Conservation (phyloP, 441 rosid species). For the Corymbia calophylla region DNA sequence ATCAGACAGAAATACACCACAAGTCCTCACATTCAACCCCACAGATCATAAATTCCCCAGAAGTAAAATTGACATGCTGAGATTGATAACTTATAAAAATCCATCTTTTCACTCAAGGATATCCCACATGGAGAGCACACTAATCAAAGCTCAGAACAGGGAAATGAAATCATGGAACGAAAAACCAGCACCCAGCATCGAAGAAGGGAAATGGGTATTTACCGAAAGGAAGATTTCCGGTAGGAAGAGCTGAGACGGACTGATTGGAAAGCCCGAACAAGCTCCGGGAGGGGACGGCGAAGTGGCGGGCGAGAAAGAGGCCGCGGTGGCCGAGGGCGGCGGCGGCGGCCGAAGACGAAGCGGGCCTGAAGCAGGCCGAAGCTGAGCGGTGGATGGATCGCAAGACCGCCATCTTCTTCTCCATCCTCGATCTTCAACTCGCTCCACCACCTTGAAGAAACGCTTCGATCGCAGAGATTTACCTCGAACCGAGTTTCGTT, state of each 20-base stretch:
- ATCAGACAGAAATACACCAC: background rate
- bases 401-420: conserved; percentile 31
- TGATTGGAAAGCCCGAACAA: conserved; percentile 25
- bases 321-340: background rate
- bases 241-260: conserved; percentile 21
- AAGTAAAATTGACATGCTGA: background rate
- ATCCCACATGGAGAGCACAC: background rate
- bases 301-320: conserved; percentile 10
- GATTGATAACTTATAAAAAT: background rate
- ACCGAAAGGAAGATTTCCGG: conserved; percentile 25
- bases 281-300: conserved; percentile 25
- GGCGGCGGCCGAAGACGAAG: conserved; percentile 24
- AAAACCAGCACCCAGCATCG: background rate
- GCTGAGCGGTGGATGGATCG: conserved; percentile 44
- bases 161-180: background rate
- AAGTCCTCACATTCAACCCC: background rate
- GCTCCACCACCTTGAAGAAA: background rate
- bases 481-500: background rate
- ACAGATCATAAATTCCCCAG: background rate
- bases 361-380: conserved; percentile 27
- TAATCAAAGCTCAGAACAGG: background rate
- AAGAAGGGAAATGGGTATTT: background rate
- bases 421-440: conserved; percentile 7
- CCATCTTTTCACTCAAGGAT: background rate
- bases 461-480: background rate